A percentile compares a stretch with the other conserved stretches of the same genome.
These are phyloP conservation scores for Neurospora sp. DNA, from an alignment of 2,329 filamentous ascomycete species.

Conservation along the genomic window DNA sequence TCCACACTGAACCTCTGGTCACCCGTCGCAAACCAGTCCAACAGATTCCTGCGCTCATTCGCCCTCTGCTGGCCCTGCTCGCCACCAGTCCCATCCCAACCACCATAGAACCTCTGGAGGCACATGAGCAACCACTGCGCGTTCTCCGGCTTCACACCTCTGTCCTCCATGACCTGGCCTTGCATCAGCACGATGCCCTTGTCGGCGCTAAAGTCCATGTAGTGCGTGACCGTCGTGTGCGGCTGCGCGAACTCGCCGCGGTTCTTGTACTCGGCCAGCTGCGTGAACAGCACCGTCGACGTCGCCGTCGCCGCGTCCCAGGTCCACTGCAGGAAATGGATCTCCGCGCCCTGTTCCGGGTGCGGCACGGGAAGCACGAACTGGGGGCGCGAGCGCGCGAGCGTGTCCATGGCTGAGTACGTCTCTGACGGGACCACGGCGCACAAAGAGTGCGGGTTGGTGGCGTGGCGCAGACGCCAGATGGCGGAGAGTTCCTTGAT, in stretches of 20 bases:
- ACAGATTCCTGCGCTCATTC: constrained; percentile 54
- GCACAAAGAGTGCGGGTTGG: constrained; percentile 65
- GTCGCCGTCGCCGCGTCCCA: constrained; percentile 61
- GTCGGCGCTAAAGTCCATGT: constrained; percentile 64
- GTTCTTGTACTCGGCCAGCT: constrained; percentile 85
- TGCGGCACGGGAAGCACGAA: constrained; percentile 85
- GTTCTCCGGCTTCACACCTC: constrained; percentile 68
- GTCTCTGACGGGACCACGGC: constrained; percentile 65
- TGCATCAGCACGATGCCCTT: constrained; percentile 80
- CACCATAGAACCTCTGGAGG: constrained; percentile 86
- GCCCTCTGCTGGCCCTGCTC: constrained; percentile 42
- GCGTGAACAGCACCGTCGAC: constrained; percentile 80
- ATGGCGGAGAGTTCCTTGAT: constrained; percentile 74
- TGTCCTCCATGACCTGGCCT: constrained; percentile 64
- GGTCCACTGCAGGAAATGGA: constrained; percentile 94
- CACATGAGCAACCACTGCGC: constrained; percentile 89
- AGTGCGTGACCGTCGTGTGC: constrained; percentile 89
- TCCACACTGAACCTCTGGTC: constrained; percentile 75
- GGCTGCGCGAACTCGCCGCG: constrained; percentile 82
- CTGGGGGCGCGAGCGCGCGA: constrained; percentile 67
- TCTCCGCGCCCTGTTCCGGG: constrained; percentile 62
- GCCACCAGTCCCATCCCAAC: constrained; percentile 38
- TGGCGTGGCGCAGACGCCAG: constrained; percentile 81
- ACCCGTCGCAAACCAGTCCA: constrained; percentile 74
- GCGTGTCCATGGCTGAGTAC: constrained; percentile 62